Base-by-base conservation (phyloP, 1,284 basidiomycete species). In the Tilletia setariae region DNA sequence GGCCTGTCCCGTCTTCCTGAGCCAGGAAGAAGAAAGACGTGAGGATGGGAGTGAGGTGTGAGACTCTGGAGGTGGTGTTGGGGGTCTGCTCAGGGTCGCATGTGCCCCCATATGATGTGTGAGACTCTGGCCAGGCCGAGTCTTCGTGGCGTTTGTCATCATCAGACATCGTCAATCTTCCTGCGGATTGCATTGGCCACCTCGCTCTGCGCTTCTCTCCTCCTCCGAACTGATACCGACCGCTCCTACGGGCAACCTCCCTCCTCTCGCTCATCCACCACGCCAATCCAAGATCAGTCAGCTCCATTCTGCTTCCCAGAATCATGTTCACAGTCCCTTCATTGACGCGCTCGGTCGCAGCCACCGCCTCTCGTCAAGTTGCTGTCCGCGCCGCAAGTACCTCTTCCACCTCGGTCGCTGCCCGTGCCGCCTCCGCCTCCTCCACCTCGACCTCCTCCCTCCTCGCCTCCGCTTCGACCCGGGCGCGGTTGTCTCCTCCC, bases 391-490 rank as follows among this genome's bases (percentile, higher is more conserved):
- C 51, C 51, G 51, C 51, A 19, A 53, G 51, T 23, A 53, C 51
- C 40, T 63, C 62, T 2, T n/a, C 23, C 21, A 23, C 40, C 21
- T n/a, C n/a, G 40, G 40, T 23, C 13, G 42, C 62, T n/a, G 19
- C 62, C 32, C 64, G 13, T 28, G 30, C 47, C 15, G 21, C 65
- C 28, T 35, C 51, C 67, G 65, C 65, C 73, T 72, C 65, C 67
- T 69, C 65, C 70, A 70, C 66, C 71, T 72, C 63, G 21, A 69
- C 65, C 42, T 67, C 30, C 66, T 70, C 56, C 67, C 71, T 32
- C 70, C 71, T n/a, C 72, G 72, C 28, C 25, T 25, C 56, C 13
- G 56, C 56, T 30, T n/a, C 21, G 6, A 28, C 53, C 53, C 35
- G 40, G 19, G 23, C 62, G 13, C 43, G 42, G 62, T 46, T 42